Evolutionary conservation across 805 yeast species (phyloP).

Genomic region (Candida nemodendra): DNA sequence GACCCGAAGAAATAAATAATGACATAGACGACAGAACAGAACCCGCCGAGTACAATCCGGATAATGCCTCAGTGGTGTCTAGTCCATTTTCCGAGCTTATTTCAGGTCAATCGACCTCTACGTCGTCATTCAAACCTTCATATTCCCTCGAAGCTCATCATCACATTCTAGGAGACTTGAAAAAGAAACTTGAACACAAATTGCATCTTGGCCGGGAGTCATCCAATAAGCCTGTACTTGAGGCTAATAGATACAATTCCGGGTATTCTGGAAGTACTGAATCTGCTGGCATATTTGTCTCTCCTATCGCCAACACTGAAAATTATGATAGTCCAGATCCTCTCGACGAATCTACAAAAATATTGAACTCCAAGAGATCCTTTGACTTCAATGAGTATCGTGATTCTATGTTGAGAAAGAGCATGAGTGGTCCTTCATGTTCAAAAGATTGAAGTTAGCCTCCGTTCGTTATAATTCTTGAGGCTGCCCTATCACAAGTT

Average conservation of each 20-base stretch:
- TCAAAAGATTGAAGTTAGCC: too few relatives aligned
- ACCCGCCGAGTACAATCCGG: conserved; percentile 2
- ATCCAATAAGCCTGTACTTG: neutral
- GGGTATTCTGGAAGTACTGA: conserved; percentile 5
- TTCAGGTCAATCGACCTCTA: conserved; percentile 6
- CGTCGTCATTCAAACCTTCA: neutral
- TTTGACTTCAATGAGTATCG: conserved; percentile 29
- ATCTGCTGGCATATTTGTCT: neutral
- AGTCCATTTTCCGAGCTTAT: conserved; percentile 8
- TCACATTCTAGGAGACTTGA: conserved; percentile 5
- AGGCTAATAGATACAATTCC: conserved; percentile 13
- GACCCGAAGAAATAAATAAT: neutral
- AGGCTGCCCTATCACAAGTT: too few relatives aligned
- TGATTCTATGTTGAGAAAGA: conserved; percentile 23
- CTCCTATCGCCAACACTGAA: neutral
- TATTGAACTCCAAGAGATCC: conserved; percentile 11
- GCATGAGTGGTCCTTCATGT: conserved; percentile 17
- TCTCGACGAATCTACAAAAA: neutral
- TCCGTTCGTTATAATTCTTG: too few relatives aligned
- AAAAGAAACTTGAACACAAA: conserved; percentile 9
- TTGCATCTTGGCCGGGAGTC: conserved; percentile 9
- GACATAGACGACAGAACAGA: neutral
- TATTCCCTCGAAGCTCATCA: neutral
- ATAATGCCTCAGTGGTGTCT: conserved; percentile 11
- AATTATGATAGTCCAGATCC: conserved; percentile 2